phyloP scores from a whole-genome alignment of 306 rosid species.

The Myrica gale region DNA sequence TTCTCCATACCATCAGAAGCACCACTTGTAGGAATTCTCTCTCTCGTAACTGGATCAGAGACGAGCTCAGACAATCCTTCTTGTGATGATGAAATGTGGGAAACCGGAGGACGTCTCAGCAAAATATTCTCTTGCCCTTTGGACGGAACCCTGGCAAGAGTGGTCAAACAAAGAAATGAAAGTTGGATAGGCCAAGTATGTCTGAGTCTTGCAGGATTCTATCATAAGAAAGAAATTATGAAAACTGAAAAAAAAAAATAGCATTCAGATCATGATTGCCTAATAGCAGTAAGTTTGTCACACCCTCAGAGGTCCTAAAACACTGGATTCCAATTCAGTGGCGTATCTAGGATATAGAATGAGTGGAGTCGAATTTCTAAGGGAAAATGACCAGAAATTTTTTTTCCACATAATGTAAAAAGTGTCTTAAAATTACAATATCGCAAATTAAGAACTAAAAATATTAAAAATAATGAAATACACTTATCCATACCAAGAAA shows the following conservation, averaged over 20 bases:
- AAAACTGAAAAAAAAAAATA: neutral
- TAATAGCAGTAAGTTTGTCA: neutral
- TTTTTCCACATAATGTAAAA: too few relatives aligned
- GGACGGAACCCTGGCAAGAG: constrained; percentile 33
- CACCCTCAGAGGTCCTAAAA: neutral
- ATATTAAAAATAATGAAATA: too few relatives aligned
- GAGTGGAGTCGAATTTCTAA: too few relatives aligned
- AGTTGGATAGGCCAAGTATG: neutral
- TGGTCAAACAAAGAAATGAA: neutral
- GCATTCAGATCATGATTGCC: neutral
- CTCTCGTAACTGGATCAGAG: constrained; percentile 38
- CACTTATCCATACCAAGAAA: too few relatives aligned
- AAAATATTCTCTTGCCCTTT: constrained; percentile 45
- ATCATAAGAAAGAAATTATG: neutral
- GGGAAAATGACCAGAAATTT: too few relatives aligned
- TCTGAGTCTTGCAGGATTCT: neutral
- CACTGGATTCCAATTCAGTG: neutral
- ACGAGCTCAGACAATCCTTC: constrained; percentile 46
- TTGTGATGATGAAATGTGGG: constrained; percentile 44
- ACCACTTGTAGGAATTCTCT: constrained; percentile 26
- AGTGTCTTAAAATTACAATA: too few relatives aligned
- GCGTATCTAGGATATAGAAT: too few relatives aligned
- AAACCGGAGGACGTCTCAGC: constrained; percentile 51
- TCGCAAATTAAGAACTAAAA: too few relatives aligned
- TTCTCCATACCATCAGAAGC: constrained; percentile 34